Percentiles rank a stretch among this genome's conserved stretches.
These are phyloP conservation scores for Zygosaccharomyces sapae DNA, from an alignment of 1,139 yeast species.

Conservation along the genomic window DNA sequence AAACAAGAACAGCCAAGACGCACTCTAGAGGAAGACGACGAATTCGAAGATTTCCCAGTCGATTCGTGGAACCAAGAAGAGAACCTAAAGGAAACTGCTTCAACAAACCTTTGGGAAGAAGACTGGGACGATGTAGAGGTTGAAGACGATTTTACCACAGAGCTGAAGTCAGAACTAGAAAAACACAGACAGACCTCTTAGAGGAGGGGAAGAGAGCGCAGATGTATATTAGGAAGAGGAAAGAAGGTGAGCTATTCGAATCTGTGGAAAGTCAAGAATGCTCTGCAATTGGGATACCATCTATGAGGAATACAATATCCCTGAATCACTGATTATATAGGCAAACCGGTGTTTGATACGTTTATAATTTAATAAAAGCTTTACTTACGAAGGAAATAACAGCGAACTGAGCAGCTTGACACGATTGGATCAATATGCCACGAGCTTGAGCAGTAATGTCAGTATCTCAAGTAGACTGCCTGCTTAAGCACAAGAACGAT, in stretches of 20 bases:
- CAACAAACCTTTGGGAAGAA: constrained; percentile 78
- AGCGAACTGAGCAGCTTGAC: not conserved
- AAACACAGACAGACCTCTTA: constrained; percentile 21
- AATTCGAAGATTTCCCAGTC: constrained; percentile 90
- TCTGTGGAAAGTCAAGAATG: not conserved
- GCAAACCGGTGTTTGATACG: not conserved
- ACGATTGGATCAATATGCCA: too few relatives aligned
- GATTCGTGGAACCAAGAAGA: constrained; percentile 60
- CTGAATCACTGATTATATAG: not conserved
- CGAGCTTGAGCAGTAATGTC: too few relatives aligned
- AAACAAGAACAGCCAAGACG: constrained; percentile 57
- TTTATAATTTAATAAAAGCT: not conserved
- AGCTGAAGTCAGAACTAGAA: constrained; percentile 49
- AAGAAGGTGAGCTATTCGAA: not conserved
- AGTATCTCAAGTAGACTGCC: too few relatives aligned
- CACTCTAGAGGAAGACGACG: constrained; percentile 88
- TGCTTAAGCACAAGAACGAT: too few relatives aligned
- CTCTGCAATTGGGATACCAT: too few relatives aligned
- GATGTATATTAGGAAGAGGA: not conserved
- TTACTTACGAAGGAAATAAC: not conserved
- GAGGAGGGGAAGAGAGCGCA: not conserved
- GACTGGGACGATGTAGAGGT: constrained; percentile 95
- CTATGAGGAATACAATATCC: too few relatives aligned
- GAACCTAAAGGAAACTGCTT: constrained; percentile 36
- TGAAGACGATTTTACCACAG: constrained; percentile 75